phyloP scores from a whole-genome alignment of 768 basidiomycete species.

The Pisolithus marmoratus region DNA sequence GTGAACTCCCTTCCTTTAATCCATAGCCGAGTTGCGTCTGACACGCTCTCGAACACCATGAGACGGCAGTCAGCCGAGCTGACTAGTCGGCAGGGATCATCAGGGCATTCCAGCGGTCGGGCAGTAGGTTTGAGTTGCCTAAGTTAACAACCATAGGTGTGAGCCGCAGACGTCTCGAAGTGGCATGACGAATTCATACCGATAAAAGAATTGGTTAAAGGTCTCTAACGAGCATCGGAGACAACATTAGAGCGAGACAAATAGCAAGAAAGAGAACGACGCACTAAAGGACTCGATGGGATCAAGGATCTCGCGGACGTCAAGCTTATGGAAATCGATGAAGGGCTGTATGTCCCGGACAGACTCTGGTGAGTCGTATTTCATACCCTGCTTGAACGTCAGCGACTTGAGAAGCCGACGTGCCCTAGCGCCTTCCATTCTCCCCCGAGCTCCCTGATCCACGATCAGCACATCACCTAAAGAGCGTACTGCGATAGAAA shows the following conservation, averaged over 20 bases:
- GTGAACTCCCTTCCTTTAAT: conserved; percentile 96
- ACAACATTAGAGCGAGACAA: background rate
- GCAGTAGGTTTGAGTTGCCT: conserved; percentile 84
- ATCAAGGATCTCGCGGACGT: conserved; percentile 76
- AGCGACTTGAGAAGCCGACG: conserved; percentile 81
- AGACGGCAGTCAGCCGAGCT: conserved; percentile 95
- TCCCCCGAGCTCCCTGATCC: conserved; percentile 66
- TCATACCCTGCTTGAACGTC: conserved; percentile 89
- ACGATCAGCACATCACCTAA: conserved; percentile 1
- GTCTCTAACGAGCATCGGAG: conserved; percentile 45
- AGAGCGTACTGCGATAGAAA: background rate
- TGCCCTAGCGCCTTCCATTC: conserved; percentile 86
- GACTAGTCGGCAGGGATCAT: conserved; percentile 75
- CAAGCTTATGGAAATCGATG: conserved; percentile 84
- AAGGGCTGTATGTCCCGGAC: conserved; percentile 80
- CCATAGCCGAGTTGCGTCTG: conserved; percentile 86
- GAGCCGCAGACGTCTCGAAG: background rate
- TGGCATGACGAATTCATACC: conserved; percentile 30
- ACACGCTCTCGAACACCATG: conserved; percentile 86
- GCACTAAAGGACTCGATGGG: conserved; percentile 79
- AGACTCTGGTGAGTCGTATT: conserved; percentile 86
- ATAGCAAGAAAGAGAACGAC: conserved; percentile 23
- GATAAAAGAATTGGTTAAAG: conserved; percentile 91
- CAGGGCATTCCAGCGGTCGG: conserved; percentile 65
- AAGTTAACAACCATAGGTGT: conserved; percentile 3